These are phyloP conservation scores for Vitis vinifera DNA, from an alignment of 164 flowering plant species.

Conservation along the genomic window ASM3070453v1 NC_081819.1:21390001-21390500, in stretches of 20 bases:
- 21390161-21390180: constrained; percentile 65
- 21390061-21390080: constrained; percentile 40
- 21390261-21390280: constrained; percentile 56
- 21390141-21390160: constrained; percentile 29
- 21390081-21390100: constrained; percentile 62
- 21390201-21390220: constrained; percentile 45
- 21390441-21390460: constrained; percentile 47
- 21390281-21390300: constrained; percentile 53
- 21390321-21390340: constrained; percentile 43
- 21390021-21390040: constrained; percentile 65
- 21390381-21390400: constrained; percentile 42
- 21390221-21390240: constrained; percentile 48
- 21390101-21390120: constrained; percentile 60
- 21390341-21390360: constrained; percentile 47
- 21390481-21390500: constrained; percentile 58
- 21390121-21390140: constrained; percentile 54
- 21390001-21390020: constrained; percentile 57
- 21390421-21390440: constrained; percentile 40
- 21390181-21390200: constrained; percentile 66
- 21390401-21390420: constrained; percentile 35
- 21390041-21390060: constrained; percentile 53
- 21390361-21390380: constrained; percentile 54
- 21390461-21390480: constrained; percentile 52
- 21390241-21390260: constrained; percentile 48
- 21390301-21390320: constrained; percentile 56